Conservation (phyloP, 768 basidiomycete genomes). For the Artomyces pyxidatus region DNA sequence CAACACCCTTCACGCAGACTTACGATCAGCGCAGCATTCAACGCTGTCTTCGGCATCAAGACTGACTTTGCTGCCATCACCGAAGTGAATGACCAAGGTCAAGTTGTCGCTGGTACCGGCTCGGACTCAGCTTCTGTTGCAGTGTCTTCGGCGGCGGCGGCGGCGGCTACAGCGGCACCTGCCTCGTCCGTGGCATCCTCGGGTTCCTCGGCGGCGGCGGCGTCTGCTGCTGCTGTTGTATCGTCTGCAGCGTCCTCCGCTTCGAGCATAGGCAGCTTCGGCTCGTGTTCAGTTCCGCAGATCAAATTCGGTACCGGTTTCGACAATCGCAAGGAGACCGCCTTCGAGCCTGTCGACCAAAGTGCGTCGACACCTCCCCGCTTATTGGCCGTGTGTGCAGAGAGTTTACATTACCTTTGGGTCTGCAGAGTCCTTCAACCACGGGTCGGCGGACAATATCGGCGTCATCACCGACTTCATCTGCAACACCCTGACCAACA, state of each 20-base stretch:
- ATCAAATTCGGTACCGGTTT: conserved; percentile 49
- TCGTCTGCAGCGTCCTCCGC: not conserved
- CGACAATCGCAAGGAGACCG: conserved; percentile 44
- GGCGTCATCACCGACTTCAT: conserved; percentile 52
- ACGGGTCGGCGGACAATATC: conserved; percentile 54
- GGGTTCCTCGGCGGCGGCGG: not conserved
- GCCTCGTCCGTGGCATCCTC: conserved; percentile 1
- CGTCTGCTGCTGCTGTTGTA: conserved; percentile 3
- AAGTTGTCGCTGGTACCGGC: conserved; percentile 19
- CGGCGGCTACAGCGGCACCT: conserved; percentile 10
- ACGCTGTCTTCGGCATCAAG: conserved; percentile 44
- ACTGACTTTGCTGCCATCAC: conserved; percentile 41
- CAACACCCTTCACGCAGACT: not conserved
- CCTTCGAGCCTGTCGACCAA: conserved; percentile 43
- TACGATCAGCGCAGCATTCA: too few species aligned
- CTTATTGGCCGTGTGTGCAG: conserved; percentile 27
- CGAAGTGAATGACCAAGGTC: conserved; percentile 38
- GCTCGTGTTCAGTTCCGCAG: conserved; percentile 45
- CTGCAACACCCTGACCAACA: conserved; percentile 46
- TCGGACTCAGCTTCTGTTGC: conserved; percentile 11
- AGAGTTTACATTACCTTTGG: not conserved
- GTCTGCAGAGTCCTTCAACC: conserved; percentile 29
- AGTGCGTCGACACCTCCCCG: conserved; percentile 9
- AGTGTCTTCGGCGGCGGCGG: conserved; percentile 11
- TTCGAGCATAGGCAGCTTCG: conserved; percentile 21